These are phyloP conservation scores for Nemania sp. DNA, from an alignment of 2,329 filamentous ascomycete species.

Conservation along the genomic window DNA sequence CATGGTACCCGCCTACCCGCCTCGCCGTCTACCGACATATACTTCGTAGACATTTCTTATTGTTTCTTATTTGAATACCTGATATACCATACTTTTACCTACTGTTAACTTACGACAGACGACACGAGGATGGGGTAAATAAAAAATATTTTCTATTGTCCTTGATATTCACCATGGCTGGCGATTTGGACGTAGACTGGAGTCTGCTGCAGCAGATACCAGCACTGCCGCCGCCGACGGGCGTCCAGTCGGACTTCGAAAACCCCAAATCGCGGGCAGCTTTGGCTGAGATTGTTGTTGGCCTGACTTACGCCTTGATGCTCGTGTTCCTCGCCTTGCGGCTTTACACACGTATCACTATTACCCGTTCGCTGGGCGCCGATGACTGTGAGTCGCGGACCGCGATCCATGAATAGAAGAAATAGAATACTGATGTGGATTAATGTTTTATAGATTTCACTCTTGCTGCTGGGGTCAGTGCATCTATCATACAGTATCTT, in stretches of 20 bases:
- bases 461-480: conserved; percentile 27
- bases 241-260: conserved; percentile 25
- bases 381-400: conserved; percentile 28
- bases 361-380: conserved; percentile 19
- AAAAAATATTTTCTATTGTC: not conserved
- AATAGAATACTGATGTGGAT: conserved; percentile 15
- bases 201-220: conserved; percentile 18
- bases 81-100: no score
- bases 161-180: conserved; percentile 5
- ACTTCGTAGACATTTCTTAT: no score
- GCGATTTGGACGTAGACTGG: not conserved
- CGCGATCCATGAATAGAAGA: not conserved
- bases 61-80: no score
- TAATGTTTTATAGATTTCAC: conserved; percentile 25
- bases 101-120: no score
- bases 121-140: not conserved
- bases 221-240: conserved; percentile 22
- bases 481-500: not conserved
- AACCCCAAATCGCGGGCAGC: conserved; percentile 18
- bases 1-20: no score
- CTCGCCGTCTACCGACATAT: no score
- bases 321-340: conserved; percentile 27
- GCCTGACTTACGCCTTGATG: conserved; percentile 27
- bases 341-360: conserved; percentile 25
- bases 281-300: conserved; percentile 18